Conservation (phyloP, 805 yeast species). For the Hanseniaspora lachancei region DNA sequence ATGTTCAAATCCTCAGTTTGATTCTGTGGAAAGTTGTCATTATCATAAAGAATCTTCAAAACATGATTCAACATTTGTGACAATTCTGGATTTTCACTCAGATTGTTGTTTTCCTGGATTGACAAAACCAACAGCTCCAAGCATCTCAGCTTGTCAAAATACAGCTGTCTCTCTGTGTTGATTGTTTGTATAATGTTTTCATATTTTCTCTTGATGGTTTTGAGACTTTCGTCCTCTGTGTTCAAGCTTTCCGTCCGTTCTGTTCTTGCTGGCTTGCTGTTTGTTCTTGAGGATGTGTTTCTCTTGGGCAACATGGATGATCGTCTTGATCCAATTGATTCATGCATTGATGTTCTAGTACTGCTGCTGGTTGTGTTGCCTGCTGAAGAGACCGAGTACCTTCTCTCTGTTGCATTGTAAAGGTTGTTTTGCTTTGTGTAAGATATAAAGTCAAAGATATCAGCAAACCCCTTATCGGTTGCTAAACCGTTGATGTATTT, state of each 20-base stretch:
- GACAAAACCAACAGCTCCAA: slow-evolving; percentile 71
- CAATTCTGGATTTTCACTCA: slow-evolving; percentile 25
- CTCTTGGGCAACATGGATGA: slow-evolving; percentile 2
- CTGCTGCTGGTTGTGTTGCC: slow-evolving; percentile 6
- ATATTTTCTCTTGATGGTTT: slow-evolving; percentile 39
- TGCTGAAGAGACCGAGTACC: slow-evolving; percentile 25
- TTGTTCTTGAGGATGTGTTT: not conserved
- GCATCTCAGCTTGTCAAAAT: slow-evolving; percentile 76
- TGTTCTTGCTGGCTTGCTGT: not conserved
- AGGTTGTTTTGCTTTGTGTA: slow-evolving; percentile 40
- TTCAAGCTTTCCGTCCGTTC: not conserved
- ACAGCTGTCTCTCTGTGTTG: slow-evolving; percentile 77
- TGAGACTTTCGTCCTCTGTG: not conserved
- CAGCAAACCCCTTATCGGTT: not conserved
- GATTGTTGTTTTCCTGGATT: slow-evolving; percentile 37
- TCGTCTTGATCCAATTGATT: not conserved
- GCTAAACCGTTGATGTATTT: slow-evolving; percentile 32
- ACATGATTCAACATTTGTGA: slow-evolving; percentile 41
- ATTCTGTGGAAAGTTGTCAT: slow-evolving; percentile 38
- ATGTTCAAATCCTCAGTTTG: slow-evolving; percentile 21
- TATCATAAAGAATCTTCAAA: slow-evolving; percentile 63
- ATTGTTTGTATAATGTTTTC: slow-evolving; percentile 49
- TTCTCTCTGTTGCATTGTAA: slow-evolving; percentile 57
- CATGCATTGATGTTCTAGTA: not conserved
- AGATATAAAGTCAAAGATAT: not conserved